Evolutionary conservation across 208 protist genomes (phyloP).

Genomic region (Crithidia expoeki): DNA sequence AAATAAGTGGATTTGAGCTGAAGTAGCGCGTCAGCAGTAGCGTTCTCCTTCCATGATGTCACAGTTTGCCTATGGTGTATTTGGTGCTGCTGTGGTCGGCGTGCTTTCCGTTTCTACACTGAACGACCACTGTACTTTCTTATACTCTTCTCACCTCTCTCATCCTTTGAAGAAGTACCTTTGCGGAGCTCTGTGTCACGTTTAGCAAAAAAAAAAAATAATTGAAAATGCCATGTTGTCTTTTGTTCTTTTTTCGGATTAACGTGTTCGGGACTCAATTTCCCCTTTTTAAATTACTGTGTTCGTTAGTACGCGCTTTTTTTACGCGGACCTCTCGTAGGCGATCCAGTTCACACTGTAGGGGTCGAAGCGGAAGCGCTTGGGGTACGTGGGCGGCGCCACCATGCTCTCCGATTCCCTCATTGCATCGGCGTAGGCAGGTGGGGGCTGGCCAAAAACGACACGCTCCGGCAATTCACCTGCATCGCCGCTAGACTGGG

Average conservation of each 20-base stretch:
- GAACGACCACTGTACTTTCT: too few species aligned
- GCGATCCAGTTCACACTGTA: conserved; percentile 80
- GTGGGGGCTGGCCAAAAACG: conserved; percentile 55
- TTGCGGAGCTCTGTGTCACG: too few species aligned
- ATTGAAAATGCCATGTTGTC: conserved; percentile 2
- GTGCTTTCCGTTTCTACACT: too few species aligned
- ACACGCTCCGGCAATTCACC: conserved; percentile 35
- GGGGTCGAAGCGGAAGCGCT: conserved; percentile 86
- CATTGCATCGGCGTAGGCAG: conserved; percentile 67
- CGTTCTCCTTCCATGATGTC: too few species aligned
- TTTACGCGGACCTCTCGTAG: conserved; percentile 44
- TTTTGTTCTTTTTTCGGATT: background rate
- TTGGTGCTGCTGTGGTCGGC: too few species aligned
- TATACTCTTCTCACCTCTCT: too few species aligned
- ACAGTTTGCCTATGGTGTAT: too few species aligned
- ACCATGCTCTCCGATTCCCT: conserved; percentile 44
- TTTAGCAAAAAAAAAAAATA: conserved; percentile 27
- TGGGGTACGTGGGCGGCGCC: conserved; percentile 73
- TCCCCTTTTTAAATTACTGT: too few species aligned
- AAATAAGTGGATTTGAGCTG: too few species aligned
- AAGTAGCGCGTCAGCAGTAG: too few species aligned
- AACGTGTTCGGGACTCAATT: background rate
- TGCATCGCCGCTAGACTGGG: conserved; percentile 32
- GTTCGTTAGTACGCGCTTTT: background rate
- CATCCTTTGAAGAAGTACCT: too few species aligned